Conservation (phyloP, 192 early-diverging fungal species). For the Allomyces javanicus region DNA sequence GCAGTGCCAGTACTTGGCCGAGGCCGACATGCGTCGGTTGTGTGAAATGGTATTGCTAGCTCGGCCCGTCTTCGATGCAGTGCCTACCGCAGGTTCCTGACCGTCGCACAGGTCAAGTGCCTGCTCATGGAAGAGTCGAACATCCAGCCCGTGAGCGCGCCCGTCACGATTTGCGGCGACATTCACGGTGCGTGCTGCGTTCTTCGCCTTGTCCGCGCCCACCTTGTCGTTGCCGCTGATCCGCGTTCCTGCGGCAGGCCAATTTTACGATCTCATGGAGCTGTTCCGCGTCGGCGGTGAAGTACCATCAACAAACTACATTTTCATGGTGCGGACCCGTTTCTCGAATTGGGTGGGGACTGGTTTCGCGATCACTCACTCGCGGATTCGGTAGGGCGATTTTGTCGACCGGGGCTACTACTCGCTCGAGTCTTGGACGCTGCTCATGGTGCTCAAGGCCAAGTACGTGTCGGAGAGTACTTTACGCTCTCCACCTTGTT, state of each 20-base stretch:
- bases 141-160: constrained; percentile 86
- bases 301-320: constrained; percentile 81
- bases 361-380: background rate
- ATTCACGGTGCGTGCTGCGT: constrained; percentile 49
- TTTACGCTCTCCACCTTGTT: constrained; percentile 3
- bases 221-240: too few relatives aligned
- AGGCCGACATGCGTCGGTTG: constrained; percentile 88
- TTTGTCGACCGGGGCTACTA: constrained; percentile 98
- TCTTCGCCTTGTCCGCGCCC: too few relatives aligned
- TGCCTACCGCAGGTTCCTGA: background rate
- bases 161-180: constrained; percentile 95
- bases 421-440: constrained; percentile 85
- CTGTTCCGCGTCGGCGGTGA: constrained; percentile 91
- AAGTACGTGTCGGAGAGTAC: constrained; percentile 25
- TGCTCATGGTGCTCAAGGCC: constrained; percentile 83
- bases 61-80: background rate
- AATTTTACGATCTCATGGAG: constrained; percentile 91
- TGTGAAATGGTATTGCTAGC: constrained; percentile 69
- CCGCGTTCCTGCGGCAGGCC: constrained; percentile 6
- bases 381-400: constrained; percentile 47
- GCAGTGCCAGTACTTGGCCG: constrained; percentile 82
- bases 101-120: constrained; percentile 59
- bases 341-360: background rate
- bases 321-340: constrained; percentile 97
- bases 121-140: constrained; percentile 96